phyloP scores from a whole-genome alignment of 352 stramenopile species.

The Pythium grandisporangium region DNA sequence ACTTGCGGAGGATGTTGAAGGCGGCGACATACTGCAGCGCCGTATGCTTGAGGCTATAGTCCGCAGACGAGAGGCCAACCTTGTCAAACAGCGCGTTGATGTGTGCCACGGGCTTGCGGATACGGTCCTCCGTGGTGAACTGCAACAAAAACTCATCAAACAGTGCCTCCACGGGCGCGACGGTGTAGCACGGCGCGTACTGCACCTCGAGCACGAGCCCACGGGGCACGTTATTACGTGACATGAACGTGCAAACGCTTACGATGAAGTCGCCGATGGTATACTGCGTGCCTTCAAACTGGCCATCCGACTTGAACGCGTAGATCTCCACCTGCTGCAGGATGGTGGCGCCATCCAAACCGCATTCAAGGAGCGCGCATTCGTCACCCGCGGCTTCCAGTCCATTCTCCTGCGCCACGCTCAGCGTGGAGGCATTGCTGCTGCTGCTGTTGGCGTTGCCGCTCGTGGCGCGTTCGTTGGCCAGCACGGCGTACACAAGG shows the following conservation, averaged over 20 bases:
- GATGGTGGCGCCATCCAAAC: slow-evolving; percentile 77
- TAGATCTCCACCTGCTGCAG: slow-evolving; percentile 87
- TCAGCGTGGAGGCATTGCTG: no score
- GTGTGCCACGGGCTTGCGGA: slow-evolving; percentile 73
- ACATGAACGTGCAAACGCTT: slow-evolving; percentile 84
- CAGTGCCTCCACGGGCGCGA: slow-evolving; percentile 64
- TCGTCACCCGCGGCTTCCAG: slow-evolving; percentile 65
- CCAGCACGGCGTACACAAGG: slow-evolving; percentile 74
- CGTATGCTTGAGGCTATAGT: slow-evolving; percentile 86
- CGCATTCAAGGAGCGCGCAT: slow-evolving; percentile 75
- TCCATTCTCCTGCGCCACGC: slow-evolving; percentile 54
- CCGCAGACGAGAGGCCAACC: slow-evolving; percentile 43
- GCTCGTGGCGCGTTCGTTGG: slow-evolving; percentile 79
- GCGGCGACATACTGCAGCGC: slow-evolving; percentile 81
- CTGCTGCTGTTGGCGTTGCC: no score
- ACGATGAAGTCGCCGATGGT: slow-evolving; percentile 79
- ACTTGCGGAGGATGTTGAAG: slow-evolving; percentile 82
- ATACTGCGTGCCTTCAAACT: slow-evolving; percentile 83
- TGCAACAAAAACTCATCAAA: slow-evolving; percentile 79
- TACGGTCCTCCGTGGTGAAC: slow-evolving; percentile 47
- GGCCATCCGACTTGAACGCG: slow-evolving; percentile 79
- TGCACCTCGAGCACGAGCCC: slow-evolving; percentile 79
- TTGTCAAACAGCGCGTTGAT: slow-evolving; percentile 63
- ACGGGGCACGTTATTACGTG: slow-evolving; percentile 68
- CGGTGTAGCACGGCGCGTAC: slow-evolving; percentile 76